Conservation (phyloP, 768 basidiomycete species). For the Kwoniella mangroviensis region DNA sequence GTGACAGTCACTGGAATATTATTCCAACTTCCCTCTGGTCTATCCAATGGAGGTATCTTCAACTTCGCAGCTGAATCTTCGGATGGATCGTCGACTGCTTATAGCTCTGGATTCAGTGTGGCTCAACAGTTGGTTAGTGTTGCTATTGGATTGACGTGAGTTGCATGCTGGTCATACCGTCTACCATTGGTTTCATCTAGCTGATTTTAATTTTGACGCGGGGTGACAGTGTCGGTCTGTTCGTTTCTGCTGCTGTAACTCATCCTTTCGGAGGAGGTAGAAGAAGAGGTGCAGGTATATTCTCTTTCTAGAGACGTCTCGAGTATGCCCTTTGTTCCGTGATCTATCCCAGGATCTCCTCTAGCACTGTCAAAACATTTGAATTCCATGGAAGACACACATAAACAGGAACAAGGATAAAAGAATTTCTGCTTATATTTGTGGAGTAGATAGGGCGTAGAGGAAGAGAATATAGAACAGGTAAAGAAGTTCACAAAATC, state of each 20-base stretch:
- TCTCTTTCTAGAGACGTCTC: conserved; percentile 55
- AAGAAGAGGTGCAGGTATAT: conserved; percentile 58
- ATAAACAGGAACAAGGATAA: no score
- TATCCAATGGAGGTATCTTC: conserved; percentile 78
- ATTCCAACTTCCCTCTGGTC: conserved; percentile 82
- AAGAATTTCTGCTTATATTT: no score
- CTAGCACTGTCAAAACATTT: no score
- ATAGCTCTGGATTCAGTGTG: conserved; percentile 62
- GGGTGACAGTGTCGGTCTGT: conserved; percentile 70
- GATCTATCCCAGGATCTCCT: no score
- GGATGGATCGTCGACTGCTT: conserved; percentile 20
- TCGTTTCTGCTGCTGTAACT: conserved; percentile 70
- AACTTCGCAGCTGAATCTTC: conserved; percentile 59
- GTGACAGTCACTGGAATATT: conserved; percentile 81
- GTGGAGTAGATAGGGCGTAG: no score
- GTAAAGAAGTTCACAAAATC: background rate
- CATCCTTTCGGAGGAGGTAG: conserved; percentile 59
- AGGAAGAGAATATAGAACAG: background rate
- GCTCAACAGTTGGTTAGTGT: conserved; percentile 78
- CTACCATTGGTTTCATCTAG: background rate
- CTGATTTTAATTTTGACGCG: no score
- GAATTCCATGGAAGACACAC: no score
- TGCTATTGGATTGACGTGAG: conserved; percentile 64
- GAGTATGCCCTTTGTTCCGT: no score
- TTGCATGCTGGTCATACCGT: background rate